Conservation (phyloP, 345 rosid species). For the Corchorus olitorius region DNA sequence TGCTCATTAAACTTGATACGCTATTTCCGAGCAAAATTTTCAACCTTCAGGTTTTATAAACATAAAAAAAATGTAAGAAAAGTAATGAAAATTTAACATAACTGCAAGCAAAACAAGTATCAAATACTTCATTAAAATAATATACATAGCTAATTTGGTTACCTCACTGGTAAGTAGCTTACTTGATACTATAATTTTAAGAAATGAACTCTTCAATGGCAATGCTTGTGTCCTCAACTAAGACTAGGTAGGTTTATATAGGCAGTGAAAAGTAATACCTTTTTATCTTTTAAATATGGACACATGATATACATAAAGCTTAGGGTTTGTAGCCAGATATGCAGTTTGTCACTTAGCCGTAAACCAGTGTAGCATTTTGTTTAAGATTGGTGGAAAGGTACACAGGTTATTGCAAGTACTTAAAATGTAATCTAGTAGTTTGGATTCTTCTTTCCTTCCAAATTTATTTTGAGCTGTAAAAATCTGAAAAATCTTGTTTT, state of each 20-base stretch:
- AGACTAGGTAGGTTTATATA: conserved; percentile 2
- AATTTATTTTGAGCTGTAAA: background rate
- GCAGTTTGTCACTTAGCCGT: background rate
- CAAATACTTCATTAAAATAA: background rate
- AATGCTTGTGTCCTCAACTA: background rate
- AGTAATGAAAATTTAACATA: background rate
- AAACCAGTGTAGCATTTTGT: background rate
- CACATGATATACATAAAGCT: conserved; percentile 8
- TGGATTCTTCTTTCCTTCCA: conserved; percentile 6
- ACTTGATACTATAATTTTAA: background rate
- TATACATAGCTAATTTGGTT: background rate
- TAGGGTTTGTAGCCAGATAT: background rate
- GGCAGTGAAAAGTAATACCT: background rate
- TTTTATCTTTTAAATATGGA: background rate
- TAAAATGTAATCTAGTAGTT: conserved; percentile 1
- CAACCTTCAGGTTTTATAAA: background rate
- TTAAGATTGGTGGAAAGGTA: background rate
- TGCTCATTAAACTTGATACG: background rate
- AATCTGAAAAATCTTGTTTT: background rate
- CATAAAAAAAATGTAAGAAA: background rate
- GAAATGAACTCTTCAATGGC: background rate
- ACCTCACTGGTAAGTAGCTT: background rate
- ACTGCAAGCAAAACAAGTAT: background rate
- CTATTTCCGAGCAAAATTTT: background rate
- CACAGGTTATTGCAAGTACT: background rate